phyloP scores from a whole-genome alignment of 306 rosid species.

The Vicia sativa region DNA sequence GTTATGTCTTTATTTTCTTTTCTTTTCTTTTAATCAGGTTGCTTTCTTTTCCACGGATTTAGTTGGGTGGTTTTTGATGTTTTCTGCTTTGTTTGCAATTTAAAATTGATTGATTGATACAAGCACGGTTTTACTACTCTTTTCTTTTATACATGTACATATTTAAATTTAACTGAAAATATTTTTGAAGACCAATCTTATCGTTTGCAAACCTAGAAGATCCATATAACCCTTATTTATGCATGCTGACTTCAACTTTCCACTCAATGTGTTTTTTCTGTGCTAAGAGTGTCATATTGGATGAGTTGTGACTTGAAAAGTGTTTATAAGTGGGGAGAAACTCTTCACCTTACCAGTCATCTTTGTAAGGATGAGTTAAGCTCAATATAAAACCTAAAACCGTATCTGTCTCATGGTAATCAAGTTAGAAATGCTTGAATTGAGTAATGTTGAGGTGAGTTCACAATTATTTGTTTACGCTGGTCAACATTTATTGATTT shows the following conservation, averaged over 20 bases:
- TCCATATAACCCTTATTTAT: conserved; percentile 1
- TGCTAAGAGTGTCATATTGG: not conserved
- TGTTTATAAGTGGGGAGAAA: not conserved
- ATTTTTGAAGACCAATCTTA: conserved; percentile 12
- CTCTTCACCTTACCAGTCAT: not conserved
- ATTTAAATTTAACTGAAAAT: conserved; percentile 1
- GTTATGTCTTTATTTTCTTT: conserved; percentile 5
- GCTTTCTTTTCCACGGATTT: conserved; percentile 18
- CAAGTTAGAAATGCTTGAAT: conserved; percentile 25
- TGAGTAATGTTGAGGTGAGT: conserved; percentile 7
- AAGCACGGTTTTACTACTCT: not conserved
- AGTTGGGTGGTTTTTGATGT: conserved; percentile 23
- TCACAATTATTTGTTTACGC: conserved; percentile 10
- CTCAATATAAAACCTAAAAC: not conserved
- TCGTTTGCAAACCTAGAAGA: conserved; percentile 1
- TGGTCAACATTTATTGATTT: conserved; percentile 8
- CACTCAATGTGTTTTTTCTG: not conserved
- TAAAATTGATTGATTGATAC: conserved; percentile 16
- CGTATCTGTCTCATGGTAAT: not conserved
- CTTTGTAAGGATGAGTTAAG: not conserved
- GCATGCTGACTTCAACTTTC: conserved; percentile 20
- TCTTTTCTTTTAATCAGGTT: conserved; percentile 22
- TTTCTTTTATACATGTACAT: not conserved
- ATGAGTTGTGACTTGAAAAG: not conserved
- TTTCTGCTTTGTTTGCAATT: conserved; percentile 19